These are phyloP conservation scores for Teunomyces kruisii DNA, from an alignment of 805 yeast genomes.

Conservation along the genomic window DNA sequence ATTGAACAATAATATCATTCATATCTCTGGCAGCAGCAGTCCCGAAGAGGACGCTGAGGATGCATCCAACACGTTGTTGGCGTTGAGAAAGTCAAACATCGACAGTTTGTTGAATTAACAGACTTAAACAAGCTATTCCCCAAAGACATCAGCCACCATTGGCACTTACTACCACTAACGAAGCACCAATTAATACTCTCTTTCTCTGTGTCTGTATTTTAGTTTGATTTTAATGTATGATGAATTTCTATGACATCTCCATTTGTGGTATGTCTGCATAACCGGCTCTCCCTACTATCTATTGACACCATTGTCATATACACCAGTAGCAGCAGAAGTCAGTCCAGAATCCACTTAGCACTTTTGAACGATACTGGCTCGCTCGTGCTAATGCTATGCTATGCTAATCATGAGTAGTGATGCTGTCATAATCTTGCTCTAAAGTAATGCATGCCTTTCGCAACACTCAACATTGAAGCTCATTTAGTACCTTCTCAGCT, in stretches of 20 bases:
- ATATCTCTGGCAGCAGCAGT: conserved; percentile 1
- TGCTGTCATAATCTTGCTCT: too few relatives aligned
- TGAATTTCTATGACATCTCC: not conserved
- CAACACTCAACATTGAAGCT: too few relatives aligned
- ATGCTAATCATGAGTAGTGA: too few relatives aligned
- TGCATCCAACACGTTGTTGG: conserved; percentile 39
- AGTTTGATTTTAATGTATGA: not conserved
- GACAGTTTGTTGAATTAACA: conserved; percentile 38
- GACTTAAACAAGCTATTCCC: too few relatives aligned
- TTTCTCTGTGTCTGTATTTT: not conserved
- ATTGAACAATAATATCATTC: conserved; percentile 18
- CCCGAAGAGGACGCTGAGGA: conserved; percentile 21
- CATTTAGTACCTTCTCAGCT: too few relatives aligned
- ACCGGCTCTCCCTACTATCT: not conserved
- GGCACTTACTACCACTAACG: not conserved
- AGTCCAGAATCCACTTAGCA: too few relatives aligned
- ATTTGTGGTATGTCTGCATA: not conserved
- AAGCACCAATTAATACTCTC: not conserved
- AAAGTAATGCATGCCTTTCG: too few relatives aligned
- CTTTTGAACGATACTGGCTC: too few relatives aligned
- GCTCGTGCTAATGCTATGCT: too few relatives aligned
- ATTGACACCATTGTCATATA: too few relatives aligned
- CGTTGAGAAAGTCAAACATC: conserved; percentile 42
- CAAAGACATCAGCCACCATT: too few relatives aligned
- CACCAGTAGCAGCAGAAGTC: too few relatives aligned